phyloP scores from a whole-genome alignment of 805 yeast species.

The Candida corydali region DNA sequence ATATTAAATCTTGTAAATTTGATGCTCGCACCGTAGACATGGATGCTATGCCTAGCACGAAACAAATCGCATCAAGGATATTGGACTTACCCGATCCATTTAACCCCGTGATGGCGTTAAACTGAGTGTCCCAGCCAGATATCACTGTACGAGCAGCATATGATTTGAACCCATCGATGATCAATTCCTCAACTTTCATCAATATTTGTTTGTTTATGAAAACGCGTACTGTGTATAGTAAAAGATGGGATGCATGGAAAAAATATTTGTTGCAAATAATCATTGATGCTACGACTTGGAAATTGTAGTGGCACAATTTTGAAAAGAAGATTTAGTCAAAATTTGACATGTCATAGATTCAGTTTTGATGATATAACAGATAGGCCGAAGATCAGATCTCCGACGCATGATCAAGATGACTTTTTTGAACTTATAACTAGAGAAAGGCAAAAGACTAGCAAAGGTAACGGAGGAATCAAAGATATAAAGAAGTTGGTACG shows the following conservation, averaged over 20 bases:
- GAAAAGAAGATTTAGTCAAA: too few relatives aligned
- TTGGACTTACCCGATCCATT: constrained; percentile 98
- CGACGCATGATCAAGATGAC: background rate
- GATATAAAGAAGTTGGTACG: background rate
- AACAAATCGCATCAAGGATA: constrained; percentile 93
- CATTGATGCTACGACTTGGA: constrained; percentile 3
- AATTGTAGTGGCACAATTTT: too few relatives aligned
- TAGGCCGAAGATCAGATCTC: background rate
- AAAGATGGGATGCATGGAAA: too few relatives aligned
- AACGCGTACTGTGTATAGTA: background rate
- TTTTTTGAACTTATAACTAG: background rate
- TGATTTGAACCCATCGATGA: constrained; percentile 96
- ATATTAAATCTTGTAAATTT: constrained; percentile 87
- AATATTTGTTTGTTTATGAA: background rate
- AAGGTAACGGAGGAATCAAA: background rate
- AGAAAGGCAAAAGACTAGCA: background rate
- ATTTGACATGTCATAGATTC: background rate
- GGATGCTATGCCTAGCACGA: constrained; percentile 93
- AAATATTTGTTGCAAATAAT: too few relatives aligned
- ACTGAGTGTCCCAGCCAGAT: constrained; percentile 92
- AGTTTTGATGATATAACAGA: background rate
- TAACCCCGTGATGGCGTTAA: constrained; percentile 95
- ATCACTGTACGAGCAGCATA: constrained; percentile 96
- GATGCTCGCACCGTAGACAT: constrained; percentile 95
- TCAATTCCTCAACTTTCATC: constrained; percentile 94